Base-by-base conservation (phyloP, 306 rosid genomes). In the Macrotyloma uniflorum region DNA sequence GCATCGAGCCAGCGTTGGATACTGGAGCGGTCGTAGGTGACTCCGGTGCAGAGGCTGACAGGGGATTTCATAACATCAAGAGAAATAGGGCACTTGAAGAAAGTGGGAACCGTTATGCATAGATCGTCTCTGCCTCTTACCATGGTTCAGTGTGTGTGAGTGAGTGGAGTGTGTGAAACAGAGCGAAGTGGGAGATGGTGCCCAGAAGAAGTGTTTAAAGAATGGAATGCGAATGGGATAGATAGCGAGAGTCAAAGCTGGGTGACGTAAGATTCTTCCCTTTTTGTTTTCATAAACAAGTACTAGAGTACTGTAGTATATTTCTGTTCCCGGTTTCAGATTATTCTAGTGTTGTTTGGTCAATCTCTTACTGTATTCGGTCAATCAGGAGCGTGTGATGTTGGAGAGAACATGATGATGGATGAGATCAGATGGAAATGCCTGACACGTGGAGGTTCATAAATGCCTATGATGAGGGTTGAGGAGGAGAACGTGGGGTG, bases 1-100 rank as follows among this genome's bases (percentile, higher is more conserved):
- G 75, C 82, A 79, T 95, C 97, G 10, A 95, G 93, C 98, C 98
- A 95, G 63, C 90, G 94, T 45, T 95, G 97, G 87, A 95, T 92
- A 79, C 93, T 87, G 79, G 97, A 81, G 51, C 98, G 97, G 77
- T 93, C 93, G 82, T 93, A 93, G 70, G 97, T 93, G 1, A 91
- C 90, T 5, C 97, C 98, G 79, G 98, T 93, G 82, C 92, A 88
- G 54, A 93, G 86, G 54, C 93, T 93, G 1, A 93, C 98, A 4
- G 98, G 98, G 54, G 97, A 93, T 75, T 86, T 87, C 98, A 93
- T 93, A 13, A 93, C 71, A 19, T 93, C 98, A 0, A 91, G 83
- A 0, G 97, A 88, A 47, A 91, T 93, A 19, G 98, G 98, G 28
- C 98, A 93, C 38, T 84, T 69, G 83, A 93, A 93, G 53, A 87